These are phyloP conservation scores for Licmophora abbreviata DNA, from an alignment of 108 stramenopile species.

Conservation along the genomic window DNA sequence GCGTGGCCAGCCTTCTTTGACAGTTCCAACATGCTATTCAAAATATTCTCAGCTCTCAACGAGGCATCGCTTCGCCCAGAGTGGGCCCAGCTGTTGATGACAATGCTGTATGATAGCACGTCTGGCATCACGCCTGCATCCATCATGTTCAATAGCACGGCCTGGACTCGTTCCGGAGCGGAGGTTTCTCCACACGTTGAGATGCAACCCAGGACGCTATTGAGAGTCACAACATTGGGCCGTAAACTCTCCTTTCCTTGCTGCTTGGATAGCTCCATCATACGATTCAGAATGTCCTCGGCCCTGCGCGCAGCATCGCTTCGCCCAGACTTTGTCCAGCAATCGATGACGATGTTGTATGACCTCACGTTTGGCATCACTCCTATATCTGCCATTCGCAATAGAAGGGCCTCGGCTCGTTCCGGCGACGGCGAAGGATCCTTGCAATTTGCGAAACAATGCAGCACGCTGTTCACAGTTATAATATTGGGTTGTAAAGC, in stretches of 20 bases:
- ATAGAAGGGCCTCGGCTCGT: conserved; percentile 3
- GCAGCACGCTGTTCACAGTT: no score
- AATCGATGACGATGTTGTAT: conserved; percentile 39
- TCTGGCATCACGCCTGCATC: no score
- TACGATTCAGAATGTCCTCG: conserved; percentile 35
- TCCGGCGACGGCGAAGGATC: no score
- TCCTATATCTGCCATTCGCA: conserved; percentile 5
- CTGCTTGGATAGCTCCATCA: conserved; percentile 32
- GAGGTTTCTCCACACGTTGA: no score
- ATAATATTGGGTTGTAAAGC: no score
- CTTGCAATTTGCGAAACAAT: no score
- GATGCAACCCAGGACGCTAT: conserved; percentile 44
- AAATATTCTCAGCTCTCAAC: conserved; percentile 17
- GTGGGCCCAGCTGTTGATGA: conserved; percentile 21
- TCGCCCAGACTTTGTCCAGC: conserved; percentile 33
- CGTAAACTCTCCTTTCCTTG: conserved; percentile 37
- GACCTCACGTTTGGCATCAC: conserved; percentile 39
- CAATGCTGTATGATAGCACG: neutral
- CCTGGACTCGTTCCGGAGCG: no score
- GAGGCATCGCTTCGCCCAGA: conserved; percentile 8
- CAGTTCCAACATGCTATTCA: conserved; percentile 16
- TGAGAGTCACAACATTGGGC: conserved; percentile 56
- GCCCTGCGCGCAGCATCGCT: conserved; percentile 20
- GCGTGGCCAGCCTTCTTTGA: conserved; percentile 10
- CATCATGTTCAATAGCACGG: no score